Evolutionary conservation across 192 early-diverging fungal species (phyloP).

Genomic region (Borealophlyctis nickersoniae): DNA sequence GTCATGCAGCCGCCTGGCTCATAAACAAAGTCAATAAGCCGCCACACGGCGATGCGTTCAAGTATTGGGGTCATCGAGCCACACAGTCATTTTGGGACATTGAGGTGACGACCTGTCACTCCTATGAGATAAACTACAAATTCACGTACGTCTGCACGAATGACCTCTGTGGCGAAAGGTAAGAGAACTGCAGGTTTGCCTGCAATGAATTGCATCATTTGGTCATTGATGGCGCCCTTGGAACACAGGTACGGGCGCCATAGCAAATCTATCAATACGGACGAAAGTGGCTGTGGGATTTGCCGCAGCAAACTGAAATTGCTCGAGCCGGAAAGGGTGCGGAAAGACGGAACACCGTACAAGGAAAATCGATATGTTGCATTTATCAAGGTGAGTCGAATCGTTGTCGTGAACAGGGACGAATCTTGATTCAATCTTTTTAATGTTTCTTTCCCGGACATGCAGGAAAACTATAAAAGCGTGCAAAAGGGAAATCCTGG

Average conservation of each 20-base stretch:
- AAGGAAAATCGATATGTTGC: constrained; percentile 23
- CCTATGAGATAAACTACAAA: constrained; percentile 39
- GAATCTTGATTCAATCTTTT: no score
- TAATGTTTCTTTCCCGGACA: no score
- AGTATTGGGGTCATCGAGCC: constrained; percentile 31
- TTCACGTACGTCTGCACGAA: constrained; percentile 29
- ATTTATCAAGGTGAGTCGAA: constrained; percentile 36
- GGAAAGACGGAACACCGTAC: constrained; percentile 37
- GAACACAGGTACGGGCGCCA: constrained; percentile 38
- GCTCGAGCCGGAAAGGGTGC: constrained; percentile 9
- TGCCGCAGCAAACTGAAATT: constrained; percentile 20
- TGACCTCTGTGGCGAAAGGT: constrained; percentile 18
- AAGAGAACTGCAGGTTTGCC: constrained; percentile 6
- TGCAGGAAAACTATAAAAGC: no score
- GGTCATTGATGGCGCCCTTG: constrained; percentile 3
- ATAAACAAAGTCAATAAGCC: constrained; percentile 27
- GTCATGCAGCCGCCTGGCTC: constrained; percentile 37
- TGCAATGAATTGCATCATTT: neutral
- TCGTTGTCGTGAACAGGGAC: no score
- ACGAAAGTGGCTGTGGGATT: constrained; percentile 28
- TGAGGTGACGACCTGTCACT: constrained; percentile 35
- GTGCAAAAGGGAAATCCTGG: no score
- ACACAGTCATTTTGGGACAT: constrained; percentile 21
- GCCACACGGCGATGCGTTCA: constrained; percentile 37
- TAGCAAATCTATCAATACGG: constrained; percentile 37